These are phyloP conservation scores for Neurospora sp. DNA, from an alignment of 495 filamentous ascomycete species.

Conservation along the genomic window DNA sequence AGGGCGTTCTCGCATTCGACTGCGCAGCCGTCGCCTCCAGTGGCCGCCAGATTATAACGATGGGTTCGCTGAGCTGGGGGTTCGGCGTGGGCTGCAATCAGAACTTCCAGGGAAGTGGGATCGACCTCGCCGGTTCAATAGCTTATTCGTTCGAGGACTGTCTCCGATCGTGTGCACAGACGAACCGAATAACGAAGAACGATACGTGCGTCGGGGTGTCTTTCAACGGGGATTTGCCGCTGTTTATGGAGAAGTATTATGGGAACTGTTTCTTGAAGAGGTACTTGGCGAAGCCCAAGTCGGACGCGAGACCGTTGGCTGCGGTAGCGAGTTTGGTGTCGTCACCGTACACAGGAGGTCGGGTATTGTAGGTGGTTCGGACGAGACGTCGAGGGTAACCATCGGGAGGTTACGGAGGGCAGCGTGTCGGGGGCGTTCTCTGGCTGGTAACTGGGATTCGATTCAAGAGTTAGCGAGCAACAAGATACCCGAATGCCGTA, in stretches of 20 bases:
- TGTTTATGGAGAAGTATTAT: background rate
- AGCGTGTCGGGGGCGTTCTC: background rate
- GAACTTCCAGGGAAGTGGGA: background rate
- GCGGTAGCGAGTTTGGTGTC: background rate
- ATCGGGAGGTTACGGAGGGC: background rate
- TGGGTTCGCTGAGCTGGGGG: slow-evolving; percentile 1
- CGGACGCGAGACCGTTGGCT: background rate
- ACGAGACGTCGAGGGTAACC: background rate
- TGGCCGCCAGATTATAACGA: slow-evolving; percentile 1
- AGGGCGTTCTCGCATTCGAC: slow-evolving; percentile 8
- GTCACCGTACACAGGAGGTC: background rate
- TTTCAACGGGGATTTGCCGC: slow-evolving; percentile 1
- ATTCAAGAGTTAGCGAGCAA: background rate
- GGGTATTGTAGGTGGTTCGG: background rate
- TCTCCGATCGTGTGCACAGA: slow-evolving; percentile 5
- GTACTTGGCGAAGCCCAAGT: background rate
- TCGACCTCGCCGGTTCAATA: slow-evolving; percentile 7
- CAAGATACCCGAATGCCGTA: background rate
- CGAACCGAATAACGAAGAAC: slow-evolving; percentile 7
- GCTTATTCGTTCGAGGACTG: slow-evolving; percentile 9
- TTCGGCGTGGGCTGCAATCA: slow-evolving; percentile 8
- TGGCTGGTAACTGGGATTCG: background rate
- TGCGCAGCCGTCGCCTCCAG: background rate
- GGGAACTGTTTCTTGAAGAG: background rate
- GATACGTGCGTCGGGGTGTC: slow-evolving; percentile 9